Base-by-base conservation (phyloP, 192 early-diverging fungal genomes). In the Entomortierella lignicola region DNA sequence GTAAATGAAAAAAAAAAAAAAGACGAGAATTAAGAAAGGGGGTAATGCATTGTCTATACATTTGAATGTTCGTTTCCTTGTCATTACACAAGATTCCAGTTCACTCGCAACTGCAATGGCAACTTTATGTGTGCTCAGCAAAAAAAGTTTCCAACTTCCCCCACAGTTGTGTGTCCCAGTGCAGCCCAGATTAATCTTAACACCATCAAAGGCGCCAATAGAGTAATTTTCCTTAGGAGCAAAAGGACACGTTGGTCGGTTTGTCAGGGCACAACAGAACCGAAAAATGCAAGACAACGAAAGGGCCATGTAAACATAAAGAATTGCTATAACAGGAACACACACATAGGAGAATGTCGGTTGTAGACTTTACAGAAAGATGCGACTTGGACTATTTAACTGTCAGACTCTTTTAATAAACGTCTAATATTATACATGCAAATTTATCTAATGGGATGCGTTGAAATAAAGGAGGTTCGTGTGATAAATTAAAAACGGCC, bases 401-500 rank as follows among this genome's bases (percentile, higher is more conserved):
- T n/a, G n/a, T n/a, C n/a, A n/a, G n/a, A n/a, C n/a, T n/a, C n/a
- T n/a, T n/a, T n/a, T n/a, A n/a, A n/a, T n/a, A n/a, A n/a, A n/a
- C n/a, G n/a, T n/a, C n/a, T n/a, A n/a, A n/a, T n/a, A n/a, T n/a
- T n/a, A n/a, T n/a, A 37, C 34, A 37, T 37, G 34, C 34, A 37
- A 37, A 37, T 7, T 37, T n/a, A n/a, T n/a, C n/a, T n/a, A n/a
- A 10, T 10, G 10, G 34, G 34, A 37, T 37, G 34, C 4, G 4
- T 37, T 4, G 34, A 7, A 10, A 7, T 4, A 37, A 47, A 47
- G 20, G 12, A 47, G 17, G 20, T 47, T 12, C 20, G 32, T 0
- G 8, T 25, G 27, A 27, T 4, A 18, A 53, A 30, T 42, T 70
- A 79, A 26, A 79, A 79, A n/a, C 75, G 75, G 12, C 75, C 75